Evolutionary conservation across 2,329 filamentous ascomycete genomes (phyloP).

Genomic region (Didymella lethalis): DNA sequence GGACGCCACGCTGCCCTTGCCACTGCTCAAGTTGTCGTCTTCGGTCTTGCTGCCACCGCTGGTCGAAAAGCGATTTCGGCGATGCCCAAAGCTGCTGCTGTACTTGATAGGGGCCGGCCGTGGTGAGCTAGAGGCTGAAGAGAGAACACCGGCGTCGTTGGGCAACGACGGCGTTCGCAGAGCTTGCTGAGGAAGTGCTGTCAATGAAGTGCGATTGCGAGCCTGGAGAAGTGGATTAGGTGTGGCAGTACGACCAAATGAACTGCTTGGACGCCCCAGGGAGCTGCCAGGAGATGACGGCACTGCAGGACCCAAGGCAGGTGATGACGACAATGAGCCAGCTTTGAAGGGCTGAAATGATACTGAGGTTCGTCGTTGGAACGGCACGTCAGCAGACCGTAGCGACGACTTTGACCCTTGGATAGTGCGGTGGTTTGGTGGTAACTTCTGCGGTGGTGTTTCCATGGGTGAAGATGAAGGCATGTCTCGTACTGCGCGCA

Average conservation of each 20-base stretch:
- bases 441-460: slow-evolving; percentile 60
- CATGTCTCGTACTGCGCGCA: slow-evolving; percentile 72
- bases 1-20: slow-evolving; percentile 77
- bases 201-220: slow-evolving; percentile 75
- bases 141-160: slow-evolving; percentile 68
- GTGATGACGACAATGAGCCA: slow-evolving; percentile 90
- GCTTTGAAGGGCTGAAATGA: slow-evolving; percentile 97
- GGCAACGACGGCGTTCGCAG: slow-evolving; percentile 70
- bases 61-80: slow-evolving; percentile 78
- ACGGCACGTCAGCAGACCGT: slow-evolving; percentile 60
- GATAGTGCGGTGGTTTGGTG: slow-evolving; percentile 55
- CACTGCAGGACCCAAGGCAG: slow-evolving; percentile 62
- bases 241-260: slow-evolving; percentile 31
- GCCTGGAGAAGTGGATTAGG: slow-evolving; percentile 56
- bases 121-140: slow-evolving; percentile 77
- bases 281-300: slow-evolving; percentile 57
- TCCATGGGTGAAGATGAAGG: slow-evolving; percentile 60
- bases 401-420: slow-evolving; percentile 60
- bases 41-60: slow-evolving; percentile 74
- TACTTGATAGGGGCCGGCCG: slow-evolving; percentile 82
- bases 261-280: slow-evolving; percentile 36
- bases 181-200: slow-evolving; percentile 77
- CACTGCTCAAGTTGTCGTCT: slow-evolving; percentile 80
- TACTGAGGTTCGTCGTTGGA: slow-evolving; percentile 77
- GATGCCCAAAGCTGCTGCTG: slow-evolving; percentile 92